Evolutionary conservation across 2,329 filamentous ascomycete species (phyloP).

Genomic region (Metarhizium humberi): DNA sequence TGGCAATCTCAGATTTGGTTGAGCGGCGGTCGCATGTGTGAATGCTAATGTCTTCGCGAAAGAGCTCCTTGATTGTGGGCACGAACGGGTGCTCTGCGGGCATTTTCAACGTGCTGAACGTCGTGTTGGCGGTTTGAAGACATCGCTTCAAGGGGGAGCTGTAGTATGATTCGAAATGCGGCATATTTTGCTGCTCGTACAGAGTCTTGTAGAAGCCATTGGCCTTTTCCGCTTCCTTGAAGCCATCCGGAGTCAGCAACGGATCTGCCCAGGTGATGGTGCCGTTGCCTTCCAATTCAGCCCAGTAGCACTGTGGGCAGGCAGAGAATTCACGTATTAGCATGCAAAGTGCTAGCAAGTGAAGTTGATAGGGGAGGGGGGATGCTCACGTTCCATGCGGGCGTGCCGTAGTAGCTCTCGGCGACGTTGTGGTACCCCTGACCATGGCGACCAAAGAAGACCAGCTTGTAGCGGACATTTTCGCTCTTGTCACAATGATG

Average conservation of each 20-base stretch:
- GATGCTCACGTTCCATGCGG: slow-evolving; percentile 54
- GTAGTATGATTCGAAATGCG: slow-evolving; percentile 56
- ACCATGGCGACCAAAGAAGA: slow-evolving; percentile 62
- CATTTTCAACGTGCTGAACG: slow-evolving; percentile 45
- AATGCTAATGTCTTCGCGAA: slow-evolving; percentile 57
- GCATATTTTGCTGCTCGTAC: slow-evolving; percentile 43
- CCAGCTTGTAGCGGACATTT: slow-evolving; percentile 51
- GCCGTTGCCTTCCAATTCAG: slow-evolving; percentile 51
- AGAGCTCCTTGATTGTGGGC: slow-evolving; percentile 53
- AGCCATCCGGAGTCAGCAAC: slow-evolving; percentile 47
- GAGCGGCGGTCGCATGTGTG: slow-evolving; percentile 61
- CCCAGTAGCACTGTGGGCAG: slow-evolving; percentile 50
- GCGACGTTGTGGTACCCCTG: slow-evolving; percentile 57
- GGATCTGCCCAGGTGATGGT: slow-evolving; percentile 56
- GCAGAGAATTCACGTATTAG: background rate
- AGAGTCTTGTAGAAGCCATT: slow-evolving; percentile 49
- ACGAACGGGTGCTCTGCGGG: slow-evolving; percentile 41
- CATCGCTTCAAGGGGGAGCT: slow-evolving; percentile 55
- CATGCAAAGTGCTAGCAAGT: slow-evolving; percentile 3
- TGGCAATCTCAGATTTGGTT: slow-evolving; percentile 41
- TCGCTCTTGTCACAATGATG: slow-evolving; percentile 22
- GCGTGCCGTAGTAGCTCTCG: slow-evolving; percentile 57
- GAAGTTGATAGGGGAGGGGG: slow-evolving; percentile 7
- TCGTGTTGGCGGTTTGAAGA: slow-evolving; percentile 51
- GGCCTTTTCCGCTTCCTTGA: slow-evolving; percentile 47